These are phyloP conservation scores for Tricholoma matsutake DNA, from an alignment of 768 basidiomycete genomes.

Conservation along the genomic window DNA sequence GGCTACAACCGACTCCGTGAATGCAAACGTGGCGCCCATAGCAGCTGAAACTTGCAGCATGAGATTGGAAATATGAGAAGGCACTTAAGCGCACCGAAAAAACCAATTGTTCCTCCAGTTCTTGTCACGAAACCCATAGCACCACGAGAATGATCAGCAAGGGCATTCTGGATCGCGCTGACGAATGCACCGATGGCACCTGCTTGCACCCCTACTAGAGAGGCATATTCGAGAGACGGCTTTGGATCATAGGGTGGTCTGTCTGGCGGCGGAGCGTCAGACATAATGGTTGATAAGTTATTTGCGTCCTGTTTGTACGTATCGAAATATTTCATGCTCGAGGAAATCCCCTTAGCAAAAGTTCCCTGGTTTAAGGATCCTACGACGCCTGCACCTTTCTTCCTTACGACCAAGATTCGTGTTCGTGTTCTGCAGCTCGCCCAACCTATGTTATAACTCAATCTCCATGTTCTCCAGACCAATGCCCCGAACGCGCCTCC, in stretches of 20 bases:
- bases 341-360: not conserved
- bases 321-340: not conserved
- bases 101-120: slow-evolving; percentile 85
- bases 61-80: not conserved
- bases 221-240: slow-evolving; percentile 52
- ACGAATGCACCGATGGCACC: slow-evolving; percentile 65
- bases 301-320: slow-evolving; percentile 3
- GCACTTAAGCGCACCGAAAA: slow-evolving; percentile 69
- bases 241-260: slow-evolving; percentile 43
- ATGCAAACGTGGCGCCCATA: slow-evolving; percentile 84
- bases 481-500: slow-evolving; percentile 24
- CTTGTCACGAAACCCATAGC: slow-evolving; percentile 85
- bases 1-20: slow-evolving; percentile 76
- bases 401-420: slow-evolving; percentile 37
- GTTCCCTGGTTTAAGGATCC: slow-evolving; percentile 37
- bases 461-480: slow-evolving; percentile 21
- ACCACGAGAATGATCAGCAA: slow-evolving; percentile 72
- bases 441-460: not conserved
- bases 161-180: slow-evolving; percentile 73
- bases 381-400: slow-evolving; percentile 35
- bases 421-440: slow-evolving; percentile 35
- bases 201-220: slow-evolving; percentile 59
- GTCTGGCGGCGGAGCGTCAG: slow-evolving; percentile 26
- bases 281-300: slow-evolving; percentile 31
- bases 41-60: slow-evolving; percentile 53